Base-by-base conservation (phyloP, 1,139 yeast genomes). In the Zygosaccharomyces sapae region DNA sequence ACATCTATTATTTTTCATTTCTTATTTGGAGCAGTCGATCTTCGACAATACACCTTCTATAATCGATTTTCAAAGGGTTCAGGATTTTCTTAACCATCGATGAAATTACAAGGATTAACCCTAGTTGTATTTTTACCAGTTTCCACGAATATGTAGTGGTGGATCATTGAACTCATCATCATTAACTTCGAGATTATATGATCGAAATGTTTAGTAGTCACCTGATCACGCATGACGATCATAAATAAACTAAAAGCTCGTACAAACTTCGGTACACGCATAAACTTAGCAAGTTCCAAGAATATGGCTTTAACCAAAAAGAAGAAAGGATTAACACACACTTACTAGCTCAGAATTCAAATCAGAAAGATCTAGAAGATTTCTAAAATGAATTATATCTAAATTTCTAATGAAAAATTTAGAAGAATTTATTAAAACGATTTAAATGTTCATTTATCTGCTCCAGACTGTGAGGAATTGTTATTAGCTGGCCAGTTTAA, bases 21-120 rank as follows among this genome's bases (percentile, higher is more conserved):
- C 73, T 66, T 2, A 83, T 63, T 53, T 82, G 85, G 49, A 75
- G 70, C 20, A 83, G 67, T 8, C 66, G 61, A 0, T 70, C 73
- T 51, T 77, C 76, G 3, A 82, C 63, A 0, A 77, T 65, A 6
- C 83, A 74, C 7, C 63, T 69, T 33, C 71, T 71, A 44, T 77
- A 75, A 59, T 83, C 83, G 5, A 76, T 73, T 18, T 62, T 61
- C 9, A 64, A 43, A 4, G 64, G 65, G 46, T 66, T 68, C 16
- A 47, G 42, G 10, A 47, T 50, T 50, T 67, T 69, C 46, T 69
- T 69, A 3, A 66, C 72, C 72, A 69, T 49, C 25, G 12, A 22
- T 7, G 25, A 33, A 10, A 12, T 16, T 10, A 13, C 9, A 10
- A 12, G 13, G 16, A 18, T 31, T 12, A n/a, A 31, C 22, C 25